phyloP scores from a whole-genome alignment of 2,329 filamentous ascomycete genomes.

The Thielaviopsis ethacetica region DNA sequence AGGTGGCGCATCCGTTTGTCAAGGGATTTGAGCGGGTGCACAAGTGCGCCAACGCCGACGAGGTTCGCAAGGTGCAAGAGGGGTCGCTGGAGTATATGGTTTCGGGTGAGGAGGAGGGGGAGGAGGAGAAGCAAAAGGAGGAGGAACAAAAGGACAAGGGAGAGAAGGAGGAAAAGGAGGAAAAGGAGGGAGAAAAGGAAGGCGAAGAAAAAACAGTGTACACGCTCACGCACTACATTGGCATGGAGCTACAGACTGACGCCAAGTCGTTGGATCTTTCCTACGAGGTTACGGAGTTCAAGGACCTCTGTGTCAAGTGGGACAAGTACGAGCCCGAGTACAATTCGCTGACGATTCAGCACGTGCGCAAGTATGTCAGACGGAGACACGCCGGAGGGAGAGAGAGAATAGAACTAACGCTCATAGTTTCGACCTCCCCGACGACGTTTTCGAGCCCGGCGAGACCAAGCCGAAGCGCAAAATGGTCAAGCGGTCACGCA shows the following conservation, averaged over 20 bases:
- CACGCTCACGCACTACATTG: constrained; percentile 90
- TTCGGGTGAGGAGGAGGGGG: constrained; percentile 23
- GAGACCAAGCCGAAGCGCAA: constrained; percentile 57
- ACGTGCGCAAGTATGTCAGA: constrained; percentile 63
- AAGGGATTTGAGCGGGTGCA: constrained; percentile 82
- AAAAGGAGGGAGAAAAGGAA: constrained; percentile 12
- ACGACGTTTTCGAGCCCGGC: constrained; percentile 72
- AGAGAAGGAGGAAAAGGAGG: constrained; percentile 19
- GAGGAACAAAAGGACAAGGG: constrained; percentile 19
- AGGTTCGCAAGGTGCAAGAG: constrained; percentile 36
- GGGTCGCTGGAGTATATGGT: constrained; percentile 32
- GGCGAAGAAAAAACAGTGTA: constrained; percentile 37
- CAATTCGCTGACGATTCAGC: constrained; percentile 64
- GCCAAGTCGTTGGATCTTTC: constrained; percentile 62
- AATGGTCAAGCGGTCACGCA: constrained; percentile 21
- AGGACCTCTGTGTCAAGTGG: constrained; percentile 62
- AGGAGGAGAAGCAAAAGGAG: too few species aligned
- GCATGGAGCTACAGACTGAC: constrained; percentile 65
- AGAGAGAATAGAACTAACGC: constrained; percentile 1
- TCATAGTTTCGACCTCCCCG: constrained; percentile 65
- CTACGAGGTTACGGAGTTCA: constrained; percentile 73
- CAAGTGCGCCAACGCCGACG: constrained; percentile 39
- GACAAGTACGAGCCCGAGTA: constrained; percentile 58
- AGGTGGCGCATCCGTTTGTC: constrained; percentile 77
- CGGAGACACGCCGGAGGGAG: too few species aligned